Percentiles rank a stretch among this genome's conserved stretches.
Evolutionary conservation across 2,329 filamentous ascomycete species (phyloP).

Genomic region (Alternaria ventricosa): DNA sequence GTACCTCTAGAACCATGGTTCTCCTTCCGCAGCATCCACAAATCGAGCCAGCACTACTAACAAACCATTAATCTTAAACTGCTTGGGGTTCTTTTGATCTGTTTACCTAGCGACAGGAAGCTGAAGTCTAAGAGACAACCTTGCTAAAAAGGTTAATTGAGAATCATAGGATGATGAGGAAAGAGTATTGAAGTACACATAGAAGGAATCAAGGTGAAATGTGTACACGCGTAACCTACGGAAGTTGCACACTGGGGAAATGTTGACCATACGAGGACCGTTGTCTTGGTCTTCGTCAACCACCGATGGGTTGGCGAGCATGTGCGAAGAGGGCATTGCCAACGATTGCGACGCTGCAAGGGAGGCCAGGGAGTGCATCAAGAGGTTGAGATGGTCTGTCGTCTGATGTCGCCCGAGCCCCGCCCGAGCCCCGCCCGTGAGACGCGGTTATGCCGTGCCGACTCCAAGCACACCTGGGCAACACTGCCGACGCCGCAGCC

Average conservation of each 20-base stretch:
- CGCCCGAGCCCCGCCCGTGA: not conserved
- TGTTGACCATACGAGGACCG: not conserved
- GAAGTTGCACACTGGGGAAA: not conserved
- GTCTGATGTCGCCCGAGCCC: not conserved
- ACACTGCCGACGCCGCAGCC: too few relatives aligned
- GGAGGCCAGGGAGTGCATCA: not conserved
- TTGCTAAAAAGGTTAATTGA: too few relatives aligned
- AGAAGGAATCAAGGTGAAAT: too few relatives aligned
- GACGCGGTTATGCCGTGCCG: not conserved
- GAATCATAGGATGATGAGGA: too few relatives aligned
- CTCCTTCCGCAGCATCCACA: not conserved
- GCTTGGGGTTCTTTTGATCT: too few relatives aligned
- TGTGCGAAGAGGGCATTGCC: too few relatives aligned
- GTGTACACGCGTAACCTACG: not conserved
- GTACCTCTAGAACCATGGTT: not conserved
- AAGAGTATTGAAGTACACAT: too few relatives aligned
- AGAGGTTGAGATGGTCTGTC: not conserved
- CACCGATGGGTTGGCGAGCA: too few relatives aligned
- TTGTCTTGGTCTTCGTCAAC: not conserved
- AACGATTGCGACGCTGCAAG: too few relatives aligned
- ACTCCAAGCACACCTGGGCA: too few relatives aligned
- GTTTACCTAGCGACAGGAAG: too few relatives aligned
- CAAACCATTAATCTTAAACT: not conserved
- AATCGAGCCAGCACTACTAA: not conserved
- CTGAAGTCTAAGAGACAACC: too few relatives aligned